Evolutionary conservation across 306 rosid species (phyloP).

Genomic region (Ammopiptanthus mongolicus): DNA sequence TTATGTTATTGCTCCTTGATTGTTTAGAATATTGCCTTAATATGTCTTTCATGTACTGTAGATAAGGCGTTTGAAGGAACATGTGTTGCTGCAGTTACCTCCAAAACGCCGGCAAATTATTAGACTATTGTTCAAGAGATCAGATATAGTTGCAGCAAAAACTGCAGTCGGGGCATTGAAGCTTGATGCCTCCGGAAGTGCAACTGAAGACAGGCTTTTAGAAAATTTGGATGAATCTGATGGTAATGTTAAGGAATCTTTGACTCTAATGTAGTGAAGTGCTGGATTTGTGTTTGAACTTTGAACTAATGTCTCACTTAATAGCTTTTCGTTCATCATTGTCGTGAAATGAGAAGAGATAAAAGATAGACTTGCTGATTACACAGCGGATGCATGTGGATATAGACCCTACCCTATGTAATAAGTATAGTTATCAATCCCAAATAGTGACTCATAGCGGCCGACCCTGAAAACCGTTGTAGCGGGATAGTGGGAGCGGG

Average conservation of each 20-base stretch:
- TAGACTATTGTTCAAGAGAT: conserved; percentile 57
- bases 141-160: conserved; percentile 81
- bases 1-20: conserved; percentile 3
- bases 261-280: not conserved
- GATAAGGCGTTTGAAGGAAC: conserved; percentile 96
- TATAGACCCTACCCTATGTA: no score
- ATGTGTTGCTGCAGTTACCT: conserved; percentile 79
- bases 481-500: no score
- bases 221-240: conserved; percentile 46
- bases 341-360: not conserved
- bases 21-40: conserved; percentile 11
- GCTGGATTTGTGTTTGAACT: not conserved
- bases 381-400: no score
- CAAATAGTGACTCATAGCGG: no score
- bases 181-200: conserved; percentile 30
- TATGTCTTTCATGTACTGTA: conserved; percentile 31
- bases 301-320: not conserved
- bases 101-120: conserved; percentile 90
- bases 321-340: conserved; percentile 20
- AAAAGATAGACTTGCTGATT: no score
- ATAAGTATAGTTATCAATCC: no score
- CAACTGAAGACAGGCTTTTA: conserved; percentile 29
- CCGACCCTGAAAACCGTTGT: no score
- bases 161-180: conserved; percentile 44
- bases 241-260: conserved; percentile 39